Conservation (phyloP, 306 rosid species). For the Glycine tomentella region DNA sequence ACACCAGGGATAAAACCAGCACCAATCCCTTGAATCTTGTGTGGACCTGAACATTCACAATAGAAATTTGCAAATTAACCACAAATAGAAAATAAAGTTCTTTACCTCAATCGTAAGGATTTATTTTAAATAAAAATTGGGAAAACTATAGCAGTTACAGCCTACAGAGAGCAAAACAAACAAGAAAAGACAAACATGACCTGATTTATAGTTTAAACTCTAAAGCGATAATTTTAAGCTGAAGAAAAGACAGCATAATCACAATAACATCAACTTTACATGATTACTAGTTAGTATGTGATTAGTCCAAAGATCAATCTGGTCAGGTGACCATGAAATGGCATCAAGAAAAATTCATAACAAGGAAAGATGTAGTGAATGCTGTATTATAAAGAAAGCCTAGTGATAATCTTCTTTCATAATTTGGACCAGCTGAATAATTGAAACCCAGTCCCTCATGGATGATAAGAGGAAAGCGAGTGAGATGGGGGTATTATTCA, state of each 20-base stretch:
- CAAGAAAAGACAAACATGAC: background rate
- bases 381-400: background rate
- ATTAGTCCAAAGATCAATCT: conserved; percentile 25
- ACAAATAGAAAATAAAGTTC: conserved; percentile 18
- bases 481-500: background rate
- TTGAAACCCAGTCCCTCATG: conserved; percentile 8
- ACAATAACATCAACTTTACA: conserved; percentile 26
- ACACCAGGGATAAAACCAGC: conserved; percentile 89
- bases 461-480: conserved; percentile 4
- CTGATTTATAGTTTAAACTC: background rate
- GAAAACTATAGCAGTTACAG: background rate
- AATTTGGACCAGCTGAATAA: background rate
- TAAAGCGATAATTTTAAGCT: background rate
- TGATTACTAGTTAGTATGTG: background rate
- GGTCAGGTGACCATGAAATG: conserved; percentile 36
- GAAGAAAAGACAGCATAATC: conserved; percentile 5
- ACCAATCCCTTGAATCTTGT: conserved; percentile 94
- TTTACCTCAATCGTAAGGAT: conserved; percentile 10
- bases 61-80: conserved; percentile 36
- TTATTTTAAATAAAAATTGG: conserved; percentile 3
- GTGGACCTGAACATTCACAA: conserved; percentile 69
- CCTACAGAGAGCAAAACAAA: conserved; percentile 13
- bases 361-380: background rate
- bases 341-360: background rate
- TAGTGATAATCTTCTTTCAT: conserved; percentile 4